These are phyloP conservation scores for Hemerocallis citrina DNA, from an alignment of 106 monocot genomes.

Conservation along the genomic window DNA sequence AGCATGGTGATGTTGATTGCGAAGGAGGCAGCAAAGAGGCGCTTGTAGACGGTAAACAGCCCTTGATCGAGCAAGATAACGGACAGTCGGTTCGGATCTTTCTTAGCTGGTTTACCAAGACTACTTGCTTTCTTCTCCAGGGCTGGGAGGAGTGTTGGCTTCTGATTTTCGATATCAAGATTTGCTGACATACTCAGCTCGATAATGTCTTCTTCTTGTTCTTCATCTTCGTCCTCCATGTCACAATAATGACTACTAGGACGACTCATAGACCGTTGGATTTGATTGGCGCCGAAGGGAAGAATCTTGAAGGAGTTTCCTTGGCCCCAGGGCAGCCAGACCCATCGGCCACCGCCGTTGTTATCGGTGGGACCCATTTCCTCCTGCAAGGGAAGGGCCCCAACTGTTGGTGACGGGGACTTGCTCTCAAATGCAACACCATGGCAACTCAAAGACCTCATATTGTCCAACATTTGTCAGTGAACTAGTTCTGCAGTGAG, in stretches of 20 bases:
- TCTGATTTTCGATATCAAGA: conserved; percentile 4
- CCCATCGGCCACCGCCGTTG: conserved; percentile 6
- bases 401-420: too few species aligned
- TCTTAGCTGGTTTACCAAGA: neutral
- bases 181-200: too few species aligned
- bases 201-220: neutral
- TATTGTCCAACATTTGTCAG: too few species aligned
- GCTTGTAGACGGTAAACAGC: conserved; percentile 62
- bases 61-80: conserved; percentile 52
- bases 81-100: conserved; percentile 38
- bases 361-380: neutral
- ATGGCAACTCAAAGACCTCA: too few species aligned
- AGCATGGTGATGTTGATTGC: conserved; percentile 23
- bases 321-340: conserved; percentile 25
- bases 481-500: too few species aligned
- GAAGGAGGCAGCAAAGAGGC: conserved; percentile 33
- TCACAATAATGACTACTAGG: conserved; percentile 49
- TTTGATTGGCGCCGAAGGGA: neutral
- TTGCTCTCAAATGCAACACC: too few species aligned
- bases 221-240: conserved; percentile 5
- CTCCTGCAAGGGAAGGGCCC: too few species aligned
- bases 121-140: neutral
- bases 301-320: conserved; percentile 3
- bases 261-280: conserved; percentile 8
- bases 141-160: neutral